Evolutionary conservation across 2,329 filamentous ascomycete genomes (phyloP).

Genomic region (Gnomoniopsis sp.): DNA sequence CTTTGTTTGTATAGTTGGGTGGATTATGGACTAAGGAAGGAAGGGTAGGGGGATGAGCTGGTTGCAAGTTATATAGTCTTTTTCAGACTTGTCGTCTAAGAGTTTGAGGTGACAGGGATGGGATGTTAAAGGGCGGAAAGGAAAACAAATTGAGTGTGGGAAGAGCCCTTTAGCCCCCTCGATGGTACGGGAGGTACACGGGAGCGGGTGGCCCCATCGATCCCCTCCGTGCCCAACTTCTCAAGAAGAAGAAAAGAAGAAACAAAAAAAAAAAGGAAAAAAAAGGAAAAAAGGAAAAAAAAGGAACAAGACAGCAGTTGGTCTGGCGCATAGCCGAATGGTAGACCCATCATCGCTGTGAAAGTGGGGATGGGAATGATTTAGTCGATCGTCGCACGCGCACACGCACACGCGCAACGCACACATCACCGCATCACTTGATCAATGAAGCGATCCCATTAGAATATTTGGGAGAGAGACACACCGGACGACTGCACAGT

Average conservation of each 20-base stretch:
- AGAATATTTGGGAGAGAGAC: too few species aligned
- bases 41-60: neutral
- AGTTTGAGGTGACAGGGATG: neutral
- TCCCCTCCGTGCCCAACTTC: neutral
- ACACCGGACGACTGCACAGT: too few species aligned
- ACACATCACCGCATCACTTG: too few species aligned
- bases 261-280: neutral
- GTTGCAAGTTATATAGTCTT: neutral
- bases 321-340: too few species aligned
- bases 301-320: too few species aligned
- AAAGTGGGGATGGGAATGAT: too few species aligned
- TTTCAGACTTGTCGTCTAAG: neutral
- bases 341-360: too few species aligned
- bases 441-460: too few species aligned
- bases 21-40: neutral
- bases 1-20: neutral
- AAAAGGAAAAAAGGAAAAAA: too few species aligned
- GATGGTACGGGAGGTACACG: slow-evolving; percentile 5
- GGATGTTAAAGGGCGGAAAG: neutral
- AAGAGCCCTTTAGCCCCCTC: neutral
- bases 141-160: neutral
- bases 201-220: neutral
- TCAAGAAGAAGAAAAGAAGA: neutral
- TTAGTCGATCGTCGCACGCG: too few species aligned
- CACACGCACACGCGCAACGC: too few species aligned